phyloP scores from a whole-genome alignment of 2,329 filamentous ascomycete genomes.

The Ophiocordyceps polyrhachis-furcata region DNA sequence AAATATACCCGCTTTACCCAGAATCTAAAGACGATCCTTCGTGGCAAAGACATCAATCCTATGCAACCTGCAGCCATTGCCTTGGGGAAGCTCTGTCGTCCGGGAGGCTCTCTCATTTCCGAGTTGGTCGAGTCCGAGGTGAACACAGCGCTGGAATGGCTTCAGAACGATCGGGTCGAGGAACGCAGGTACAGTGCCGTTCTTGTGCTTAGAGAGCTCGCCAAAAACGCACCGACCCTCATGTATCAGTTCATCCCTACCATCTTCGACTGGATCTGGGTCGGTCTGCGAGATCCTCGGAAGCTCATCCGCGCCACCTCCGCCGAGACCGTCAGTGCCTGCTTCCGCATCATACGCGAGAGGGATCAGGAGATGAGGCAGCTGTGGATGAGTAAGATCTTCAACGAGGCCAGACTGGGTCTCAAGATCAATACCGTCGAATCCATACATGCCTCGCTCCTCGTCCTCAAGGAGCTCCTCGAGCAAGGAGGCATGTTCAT shows the following conservation, averaged over 20 bases:
- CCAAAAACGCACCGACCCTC: constrained; percentile 80
- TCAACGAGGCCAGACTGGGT: constrained; percentile 64
- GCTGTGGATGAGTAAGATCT: constrained; percentile 79
- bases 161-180: constrained; percentile 87
- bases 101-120: constrained; percentile 82
- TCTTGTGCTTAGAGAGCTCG: constrained; percentile 74
- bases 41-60: constrained; percentile 77
- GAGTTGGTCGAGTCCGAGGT: constrained; percentile 95
- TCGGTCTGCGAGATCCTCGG: constrained; percentile 74
- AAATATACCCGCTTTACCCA: constrained; percentile 92
- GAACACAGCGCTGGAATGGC: constrained; percentile 88
- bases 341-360: constrained; percentile 88
- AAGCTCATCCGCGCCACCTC: constrained; percentile 84
- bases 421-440: constrained; percentile 70
- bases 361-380: constrained; percentile 77
- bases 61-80: constrained; percentile 83
- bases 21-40: constrained; percentile 70
- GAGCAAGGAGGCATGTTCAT: constrained; percentile 98
- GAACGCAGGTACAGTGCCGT: constrained; percentile 87
- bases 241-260: constrained; percentile 93
- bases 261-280: constrained; percentile 92
- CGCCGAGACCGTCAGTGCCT: constrained; percentile 82
- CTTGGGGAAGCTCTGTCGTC: constrained; percentile 75
- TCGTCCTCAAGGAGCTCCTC: constrained; percentile 82
- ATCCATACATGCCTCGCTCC: constrained; percentile 78